Evolutionary conservation across 768 basidiomycete genomes (phyloP), one percentile per base, ranked within the genome.

Genomic region (Auricularia cornea): DNA sequence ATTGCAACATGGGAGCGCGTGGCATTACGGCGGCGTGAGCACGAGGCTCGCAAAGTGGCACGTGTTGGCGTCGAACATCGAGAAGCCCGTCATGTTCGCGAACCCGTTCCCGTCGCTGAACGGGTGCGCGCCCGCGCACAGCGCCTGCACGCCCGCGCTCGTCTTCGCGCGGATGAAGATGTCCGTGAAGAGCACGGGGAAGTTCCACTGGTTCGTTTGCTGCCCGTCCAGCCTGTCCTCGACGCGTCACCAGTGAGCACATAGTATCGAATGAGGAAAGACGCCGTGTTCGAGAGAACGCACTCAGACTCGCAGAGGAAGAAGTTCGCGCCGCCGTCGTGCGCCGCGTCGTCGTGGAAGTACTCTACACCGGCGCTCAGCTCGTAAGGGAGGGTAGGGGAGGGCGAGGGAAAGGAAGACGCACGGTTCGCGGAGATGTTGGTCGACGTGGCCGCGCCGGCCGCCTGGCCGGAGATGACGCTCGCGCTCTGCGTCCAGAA

Each of bases 101-200:
- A 41, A 41, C 10, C 60, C 60, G 23, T 60, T 60, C 23, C 60
- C 60, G 41, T 60, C 60, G 16, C 35, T 41, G 3, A 48, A 48
- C 10, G 44, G 44, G 26, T 26, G 3, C n/a, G 38, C 38, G 35
- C 35, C 12, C 1, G 23, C 60, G 41, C 60, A 60, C 41, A 60
- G 29, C 1, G 60, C 60, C 23, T 38, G 23, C 2, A 60, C 60
- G 16, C 60, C 60, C 14, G 35, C 41, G 20, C 38, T 28, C 8
- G 35, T 44, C 40, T 40, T 23, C 1, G 60, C 60, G 35, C 38
- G 38, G 20, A 60, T 30, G 35, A 23, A 41, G 38, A 60, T 44
- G 40, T 60, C 30, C 20, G 60, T 60, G 60, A 60, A 60, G 6
- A 41, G 60, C 16, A 60, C 60, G 23, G 60, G 60, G 60, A 60